These are phyloP conservation scores for Tubosaeta sp. DNA, from an alignment of 768 basidiomycete genomes.

Conservation along the genomic window DNA sequence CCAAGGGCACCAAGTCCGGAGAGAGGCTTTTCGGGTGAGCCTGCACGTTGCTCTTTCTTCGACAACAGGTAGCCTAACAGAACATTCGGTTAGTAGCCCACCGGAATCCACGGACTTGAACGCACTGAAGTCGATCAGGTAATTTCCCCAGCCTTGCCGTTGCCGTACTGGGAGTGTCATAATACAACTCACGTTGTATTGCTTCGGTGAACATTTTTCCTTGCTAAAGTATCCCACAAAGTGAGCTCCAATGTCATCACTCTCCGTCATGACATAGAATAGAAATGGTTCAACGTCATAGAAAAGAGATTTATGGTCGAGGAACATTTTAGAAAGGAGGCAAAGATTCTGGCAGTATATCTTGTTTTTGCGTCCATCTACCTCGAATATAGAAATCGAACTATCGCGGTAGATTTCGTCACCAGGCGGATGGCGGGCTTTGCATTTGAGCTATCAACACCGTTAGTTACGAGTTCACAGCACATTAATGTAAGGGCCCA, in stretches of 20 bases:
- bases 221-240: constrained; percentile 99
- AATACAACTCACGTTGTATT: constrained; percentile 98
- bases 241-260: constrained; percentile 82
- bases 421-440: constrained; percentile 90
- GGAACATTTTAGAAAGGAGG: constrained; percentile 96
- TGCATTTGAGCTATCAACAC: constrained; percentile 80
- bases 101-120: constrained; percentile 7
- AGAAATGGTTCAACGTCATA: constrained; percentile 99
- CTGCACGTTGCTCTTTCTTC: constrained; percentile 86
- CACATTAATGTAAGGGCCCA: constrained; percentile 36
- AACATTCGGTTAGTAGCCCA: not conserved
- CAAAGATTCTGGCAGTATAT: constrained; percentile 99
- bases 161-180: constrained; percentile 97
- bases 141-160: constrained; percentile 93
- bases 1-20: constrained; percentile 89
- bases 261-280: constrained; percentile 96
- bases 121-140: constrained; percentile 95
- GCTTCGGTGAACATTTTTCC: constrained; percentile 94
- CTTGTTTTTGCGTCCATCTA: constrained; percentile 98
- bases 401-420: constrained; percentile 98
- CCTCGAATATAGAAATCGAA: constrained; percentile 87
- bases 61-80: constrained; percentile 86
- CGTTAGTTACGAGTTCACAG: constrained; percentile 8
- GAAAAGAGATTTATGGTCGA: constrained; percentile 97
- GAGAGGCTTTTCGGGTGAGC: constrained; percentile 95